phyloP scores from a whole-genome alignment of 352 stramenopile species.

The Globisporangium rhizosaccharum region DNA sequence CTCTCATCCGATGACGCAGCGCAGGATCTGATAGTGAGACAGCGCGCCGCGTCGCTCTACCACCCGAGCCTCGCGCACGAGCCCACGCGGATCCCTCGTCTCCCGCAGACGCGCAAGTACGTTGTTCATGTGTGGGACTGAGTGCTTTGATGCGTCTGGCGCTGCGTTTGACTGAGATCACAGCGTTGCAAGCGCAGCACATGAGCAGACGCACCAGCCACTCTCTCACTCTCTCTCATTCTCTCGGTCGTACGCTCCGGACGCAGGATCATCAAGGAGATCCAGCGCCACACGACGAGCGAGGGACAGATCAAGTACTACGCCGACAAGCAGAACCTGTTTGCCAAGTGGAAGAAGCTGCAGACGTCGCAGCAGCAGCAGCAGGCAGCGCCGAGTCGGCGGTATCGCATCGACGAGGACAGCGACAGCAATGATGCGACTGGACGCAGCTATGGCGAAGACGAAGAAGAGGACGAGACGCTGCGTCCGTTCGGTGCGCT shows the following conservation, averaged over 20 bases:
- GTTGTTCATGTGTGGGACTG: conserved; percentile 4
- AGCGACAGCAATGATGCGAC: conserved; percentile 3
- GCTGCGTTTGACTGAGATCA: too few relatives aligned
- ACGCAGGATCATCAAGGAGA: conserved; percentile 51
- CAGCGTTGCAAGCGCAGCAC: too few relatives aligned
- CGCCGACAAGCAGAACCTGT: conserved; percentile 64
- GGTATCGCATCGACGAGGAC: neutral
- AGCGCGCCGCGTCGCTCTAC: conserved; percentile 23
- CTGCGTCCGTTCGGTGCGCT: conserved; percentile 26
- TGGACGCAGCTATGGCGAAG: neutral
- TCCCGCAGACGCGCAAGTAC: conserved; percentile 60
- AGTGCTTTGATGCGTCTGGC: conserved; percentile 1
- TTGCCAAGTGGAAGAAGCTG: conserved; percentile 71
- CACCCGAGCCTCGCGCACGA: conserved; percentile 22
- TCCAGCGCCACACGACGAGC: conserved; percentile 45
- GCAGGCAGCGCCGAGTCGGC: neutral
- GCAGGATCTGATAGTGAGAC: conserved; percentile 3
- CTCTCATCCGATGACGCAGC: conserved; percentile 8
- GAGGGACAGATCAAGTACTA: conserved; percentile 65
- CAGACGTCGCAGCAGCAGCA: conserved; percentile 54
- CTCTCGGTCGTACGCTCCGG: neutral
- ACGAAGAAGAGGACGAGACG: conserved; percentile 15
- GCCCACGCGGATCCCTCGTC: conserved; percentile 39
- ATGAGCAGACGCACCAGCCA: too few relatives aligned
- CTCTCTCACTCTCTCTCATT: neutral